Base-by-base conservation (phyloP, 177 flowering plant species). In the Vitis hybrid region DNA sequence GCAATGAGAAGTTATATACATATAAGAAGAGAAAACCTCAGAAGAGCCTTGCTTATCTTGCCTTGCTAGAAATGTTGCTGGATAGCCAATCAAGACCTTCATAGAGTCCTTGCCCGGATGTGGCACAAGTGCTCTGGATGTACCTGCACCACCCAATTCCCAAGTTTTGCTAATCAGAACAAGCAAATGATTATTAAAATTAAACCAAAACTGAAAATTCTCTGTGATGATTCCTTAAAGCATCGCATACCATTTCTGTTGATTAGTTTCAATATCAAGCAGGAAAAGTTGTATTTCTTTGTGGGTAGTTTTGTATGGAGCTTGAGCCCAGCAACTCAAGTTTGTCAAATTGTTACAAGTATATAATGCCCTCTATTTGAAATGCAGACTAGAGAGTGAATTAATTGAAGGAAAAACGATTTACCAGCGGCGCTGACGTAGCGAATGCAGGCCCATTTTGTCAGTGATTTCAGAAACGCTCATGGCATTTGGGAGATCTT, bases 61-160 rank as follows among this genome's bases (percentile, higher is more conserved):
- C 84, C 84, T 88, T 86, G 85, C 9, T 77, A 65, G 89, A 68
- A 60, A 87, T 84, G 49, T 86, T 86, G 80, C 79, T 85, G 51
- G 90, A 87, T 57, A 89, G 74, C 93, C 93, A 88, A 65, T 88
- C 93, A 65, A 88, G 85, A 45, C 88, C 93, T 63, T 87, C 93
- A 39, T 85, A 86, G 16, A 88, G 84, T 60, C 92, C 92, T 78
- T 82, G 79, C 2, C 90, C 95, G 5, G 85, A 73, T 8, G 88
- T 85, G 45, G 95, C 92, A 81, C 90, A 84, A 56, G 92, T 45
- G 48, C 85, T 76, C 67, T 90, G 95, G 20, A 90, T 86, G 69
- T 85, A 88, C 96, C 95, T 90, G 73, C 71, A 70, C 48, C 7
- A 34, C 0, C 29, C 53, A 50, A 18, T 26, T n/a, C n/a, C 10